Evolutionary conservation across 441 rosid genomes (phyloP).

Genomic region (Croton setiger): DNA sequence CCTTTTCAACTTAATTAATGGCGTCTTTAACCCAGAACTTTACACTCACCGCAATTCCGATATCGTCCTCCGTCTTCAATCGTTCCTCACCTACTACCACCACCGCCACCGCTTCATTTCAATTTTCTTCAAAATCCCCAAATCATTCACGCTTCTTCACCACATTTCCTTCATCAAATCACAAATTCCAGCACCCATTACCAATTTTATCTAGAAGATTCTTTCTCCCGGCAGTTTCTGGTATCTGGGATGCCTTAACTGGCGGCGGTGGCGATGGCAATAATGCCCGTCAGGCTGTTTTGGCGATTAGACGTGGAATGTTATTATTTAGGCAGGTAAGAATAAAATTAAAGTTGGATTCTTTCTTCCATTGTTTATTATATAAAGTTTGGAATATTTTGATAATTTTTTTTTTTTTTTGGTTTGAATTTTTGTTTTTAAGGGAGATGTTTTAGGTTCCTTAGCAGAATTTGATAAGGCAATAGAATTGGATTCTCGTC

Average conservation of each 20-base stretch:
- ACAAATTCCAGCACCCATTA: slow-evolving; percentile 30
- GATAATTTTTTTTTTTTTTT: slow-evolving; percentile 4
- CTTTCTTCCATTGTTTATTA: background rate
- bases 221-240: slow-evolving; percentile 68
- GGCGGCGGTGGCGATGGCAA: slow-evolving; percentile 62
- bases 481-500: slow-evolving; percentile 68
- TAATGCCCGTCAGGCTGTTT: slow-evolving; percentile 54
- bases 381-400: background rate
- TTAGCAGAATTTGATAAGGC: slow-evolving; percentile 73
- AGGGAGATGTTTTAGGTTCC: slow-evolving; percentile 90
- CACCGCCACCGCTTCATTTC: slow-evolving; percentile 7
- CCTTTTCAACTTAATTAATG: too few relatives aligned
- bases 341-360: background rate
- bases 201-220: slow-evolving; percentile 54
- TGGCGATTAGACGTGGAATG: slow-evolving; percentile 75
- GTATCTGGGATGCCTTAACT: slow-evolving; percentile 81
- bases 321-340: slow-evolving; percentile 66
- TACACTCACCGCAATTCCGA: slow-evolving; percentile 28
- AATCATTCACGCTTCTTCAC: slow-evolving; percentile 14
- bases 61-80: slow-evolving; percentile 16
- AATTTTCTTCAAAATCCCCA: slow-evolving; percentile 16
- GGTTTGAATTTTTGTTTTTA: background rate
- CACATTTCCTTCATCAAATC: slow-evolving; percentile 28
- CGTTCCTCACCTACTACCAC: slow-evolving; percentile 13
- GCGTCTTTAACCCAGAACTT: slow-evolving; percentile 29